These are phyloP conservation scores for Dictyostelium intermedium DNA, from an alignment of 78 protist species.

Conservation along the genomic window DNA sequence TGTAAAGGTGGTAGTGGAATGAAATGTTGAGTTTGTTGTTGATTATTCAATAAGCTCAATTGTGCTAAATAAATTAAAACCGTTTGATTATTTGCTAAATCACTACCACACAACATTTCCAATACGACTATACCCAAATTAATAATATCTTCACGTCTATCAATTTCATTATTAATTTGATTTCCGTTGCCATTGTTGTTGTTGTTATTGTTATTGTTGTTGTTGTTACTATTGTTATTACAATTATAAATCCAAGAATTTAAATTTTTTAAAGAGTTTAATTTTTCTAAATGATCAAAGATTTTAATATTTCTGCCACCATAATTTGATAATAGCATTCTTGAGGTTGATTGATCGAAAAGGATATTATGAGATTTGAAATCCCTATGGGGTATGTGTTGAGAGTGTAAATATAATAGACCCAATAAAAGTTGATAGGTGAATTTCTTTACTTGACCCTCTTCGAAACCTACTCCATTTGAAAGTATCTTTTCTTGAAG, in stretches of 20 bases:
- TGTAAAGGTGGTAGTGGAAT: constrained; percentile 3
- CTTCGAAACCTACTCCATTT: not conserved
- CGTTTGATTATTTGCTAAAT: not conserved
- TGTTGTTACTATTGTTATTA: not conserved
- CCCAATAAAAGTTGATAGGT: constrained; percentile 47
- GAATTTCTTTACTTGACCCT: not conserved
- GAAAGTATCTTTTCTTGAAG: not conserved
- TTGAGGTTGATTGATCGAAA: not conserved
- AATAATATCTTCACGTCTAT: constrained; percentile 38
- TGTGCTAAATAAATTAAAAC: not conserved
- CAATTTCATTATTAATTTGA: not conserved
- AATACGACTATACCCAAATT: constrained; percentile 51
- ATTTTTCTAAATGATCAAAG: constrained; percentile 24
- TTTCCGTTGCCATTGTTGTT: not conserved
- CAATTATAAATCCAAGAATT: constrained; percentile 10
- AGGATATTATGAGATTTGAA: constrained; percentile 26
- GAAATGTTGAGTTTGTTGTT: not conserved
- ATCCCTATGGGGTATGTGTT: constrained; percentile 70
- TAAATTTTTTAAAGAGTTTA: constrained; percentile 14
- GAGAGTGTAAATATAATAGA: constrained; percentile 43
- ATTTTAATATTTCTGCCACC: constrained; percentile 54
- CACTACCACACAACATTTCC: constrained; percentile 50
- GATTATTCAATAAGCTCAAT: not conserved
- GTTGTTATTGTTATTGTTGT: too few relatives aligned
- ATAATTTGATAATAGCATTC: constrained; percentile 41